A percentile compares a stretch with the other conserved stretches of the same genome.
Conservation (phyloP, 192 early-diverging fungal species). For the Chytriomyces sp. region DNA sequence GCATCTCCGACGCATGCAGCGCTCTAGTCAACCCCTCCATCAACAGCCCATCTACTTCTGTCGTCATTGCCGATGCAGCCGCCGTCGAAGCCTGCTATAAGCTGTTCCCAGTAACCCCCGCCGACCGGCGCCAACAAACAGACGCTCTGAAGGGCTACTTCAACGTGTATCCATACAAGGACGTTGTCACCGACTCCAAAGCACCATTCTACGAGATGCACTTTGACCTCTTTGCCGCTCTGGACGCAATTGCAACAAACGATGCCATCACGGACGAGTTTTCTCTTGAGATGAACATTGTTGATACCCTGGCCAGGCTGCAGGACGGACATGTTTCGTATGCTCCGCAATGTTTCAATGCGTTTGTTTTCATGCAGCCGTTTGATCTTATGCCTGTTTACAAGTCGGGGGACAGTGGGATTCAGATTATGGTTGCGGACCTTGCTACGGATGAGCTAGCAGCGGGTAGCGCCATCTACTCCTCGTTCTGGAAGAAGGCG, state of each 20-base stretch:
- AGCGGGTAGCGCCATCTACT: not conserved
- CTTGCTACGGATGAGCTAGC: not conserved
- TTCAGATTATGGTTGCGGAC: not conserved
- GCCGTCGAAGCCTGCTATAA: not conserved
- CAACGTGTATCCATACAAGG: slow-evolving; percentile 7
- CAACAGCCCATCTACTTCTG: too few species aligned
- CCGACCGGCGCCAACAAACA: not conserved
- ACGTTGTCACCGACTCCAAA: not conserved
- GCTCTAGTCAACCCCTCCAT: too few species aligned
- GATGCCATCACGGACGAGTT: slow-evolving; percentile 5
- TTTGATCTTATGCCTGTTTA: not conserved
- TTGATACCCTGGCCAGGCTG: slow-evolving; percentile 1
- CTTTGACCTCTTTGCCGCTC: slow-evolving; percentile 3
- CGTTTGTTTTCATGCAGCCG: not conserved
- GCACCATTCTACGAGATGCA: slow-evolving; percentile 11
- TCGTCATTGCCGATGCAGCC: not conserved
- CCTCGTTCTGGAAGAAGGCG: not conserved
- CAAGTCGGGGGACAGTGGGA: not conserved
- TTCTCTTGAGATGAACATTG: not conserved
- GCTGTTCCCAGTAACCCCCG: not conserved
- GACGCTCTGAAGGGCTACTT: slow-evolving; percentile 1
- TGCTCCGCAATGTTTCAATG: slow-evolving; percentile 5
- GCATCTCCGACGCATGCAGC: too few species aligned
- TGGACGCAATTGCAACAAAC: slow-evolving; percentile 18
- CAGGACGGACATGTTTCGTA: slow-evolving; percentile 16